These are phyloP conservation scores for Clarireedia sp. DNA, from an alignment of 2,329 filamentous ascomycete genomes.

Conservation along the genomic window DNA sequence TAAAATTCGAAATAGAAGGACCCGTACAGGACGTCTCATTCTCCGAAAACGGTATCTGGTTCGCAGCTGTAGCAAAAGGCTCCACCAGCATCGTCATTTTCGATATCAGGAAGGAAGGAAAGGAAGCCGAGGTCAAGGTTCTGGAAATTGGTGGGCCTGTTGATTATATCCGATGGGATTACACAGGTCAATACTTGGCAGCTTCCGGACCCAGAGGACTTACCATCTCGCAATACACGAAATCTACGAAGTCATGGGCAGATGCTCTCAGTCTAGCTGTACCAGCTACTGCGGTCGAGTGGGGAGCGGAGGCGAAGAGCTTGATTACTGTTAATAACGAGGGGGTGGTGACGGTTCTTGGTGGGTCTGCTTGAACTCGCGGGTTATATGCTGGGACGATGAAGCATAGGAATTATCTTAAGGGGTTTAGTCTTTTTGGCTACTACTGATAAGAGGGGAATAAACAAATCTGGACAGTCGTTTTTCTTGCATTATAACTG, in stretches of 20 bases:
- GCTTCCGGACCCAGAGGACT: slow-evolving; percentile 72
- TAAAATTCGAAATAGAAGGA: slow-evolving; percentile 60
- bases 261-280: slow-evolving; percentile 74
- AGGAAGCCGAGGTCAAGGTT: slow-evolving; percentile 71
- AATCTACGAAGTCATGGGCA: slow-evolving; percentile 80
- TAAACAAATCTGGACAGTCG: background rate
- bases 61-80: slow-evolving; percentile 72
- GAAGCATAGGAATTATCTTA: slow-evolving; percentile 1
- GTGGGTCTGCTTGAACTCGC: slow-evolving; percentile 19
- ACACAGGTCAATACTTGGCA: slow-evolving; percentile 87
- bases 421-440: slow-evolving; percentile 5
- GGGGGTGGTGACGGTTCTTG: slow-evolving; percentile 66
- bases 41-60: slow-evolving; percentile 95
- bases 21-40: slow-evolving; percentile 73
- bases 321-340: slow-evolving; percentile 68
- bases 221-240: slow-evolving; percentile 83
- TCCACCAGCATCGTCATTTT: slow-evolving; percentile 78
- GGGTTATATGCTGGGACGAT: background rate
- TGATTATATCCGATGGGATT: slow-evolving; percentile 78
- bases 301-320: slow-evolving; percentile 68
- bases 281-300: slow-evolving; percentile 63
- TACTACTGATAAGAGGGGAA: background rate
- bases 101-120: slow-evolving; percentile 86
- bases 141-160: slow-evolving; percentile 77
- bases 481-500: background rate